Evolutionary conservation across 116 monocot species (phyloP).

Genomic region (Trichopus zeylanicus): DNA sequence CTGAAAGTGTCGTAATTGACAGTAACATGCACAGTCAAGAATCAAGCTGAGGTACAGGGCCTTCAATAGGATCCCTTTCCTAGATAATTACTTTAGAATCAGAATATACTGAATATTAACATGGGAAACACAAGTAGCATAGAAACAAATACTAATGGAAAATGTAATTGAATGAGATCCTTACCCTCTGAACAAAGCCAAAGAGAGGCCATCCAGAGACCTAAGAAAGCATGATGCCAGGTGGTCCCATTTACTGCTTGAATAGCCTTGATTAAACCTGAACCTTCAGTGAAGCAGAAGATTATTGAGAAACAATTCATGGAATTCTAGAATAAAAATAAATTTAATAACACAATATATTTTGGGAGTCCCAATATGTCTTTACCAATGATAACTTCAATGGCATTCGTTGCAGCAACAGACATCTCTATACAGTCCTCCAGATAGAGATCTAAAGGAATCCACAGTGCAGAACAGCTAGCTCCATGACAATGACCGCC

Average conservation of each 20-base stretch:
- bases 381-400: slow-evolving; percentile 83
- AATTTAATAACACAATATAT: neutral
- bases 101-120: neutral
- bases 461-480: slow-evolving; percentile 70
- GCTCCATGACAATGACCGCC: slow-evolving; percentile 46
- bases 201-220: slow-evolving; percentile 96
- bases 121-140: no score
- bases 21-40: slow-evolving; percentile 78
- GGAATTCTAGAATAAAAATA: neutral
- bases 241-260: slow-evolving; percentile 65
- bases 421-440: slow-evolving; percentile 88
- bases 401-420: slow-evolving; percentile 82
- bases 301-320: no score
- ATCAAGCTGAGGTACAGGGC: slow-evolving; percentile 89
- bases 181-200: slow-evolving; percentile 93
- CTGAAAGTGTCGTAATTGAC: slow-evolving; percentile 72
- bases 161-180: slow-evolving; percentile 20
- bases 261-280: slow-evolving; percentile 84
- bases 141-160: no score
- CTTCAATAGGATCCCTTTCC: slow-evolving; percentile 96
- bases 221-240: slow-evolving; percentile 95
- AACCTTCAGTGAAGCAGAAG: slow-evolving; percentile 43
- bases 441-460: slow-evolving; percentile 92
- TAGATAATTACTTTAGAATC: slow-evolving; percentile 7
- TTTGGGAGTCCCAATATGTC: neutral